Conservation (phyloP, 2,329 filamentous ascomycete genomes). For the Stylonectria norvegica region DNA sequence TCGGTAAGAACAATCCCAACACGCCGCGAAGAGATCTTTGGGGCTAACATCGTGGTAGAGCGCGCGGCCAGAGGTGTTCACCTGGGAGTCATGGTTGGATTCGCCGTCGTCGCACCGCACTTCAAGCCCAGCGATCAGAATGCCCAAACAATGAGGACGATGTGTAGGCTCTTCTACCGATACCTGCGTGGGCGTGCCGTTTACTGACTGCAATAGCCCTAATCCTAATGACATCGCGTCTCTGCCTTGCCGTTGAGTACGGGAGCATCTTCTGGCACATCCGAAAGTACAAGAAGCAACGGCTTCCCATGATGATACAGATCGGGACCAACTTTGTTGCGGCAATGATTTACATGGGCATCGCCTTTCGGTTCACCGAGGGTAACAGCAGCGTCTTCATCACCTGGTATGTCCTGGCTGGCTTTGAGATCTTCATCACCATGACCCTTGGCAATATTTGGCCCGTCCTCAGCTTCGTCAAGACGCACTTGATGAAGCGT, state of each 20-base stretch:
- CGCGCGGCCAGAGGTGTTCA: slow-evolving; percentile 56
- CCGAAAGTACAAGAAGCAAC: slow-evolving; percentile 37
- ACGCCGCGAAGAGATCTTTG: no score
- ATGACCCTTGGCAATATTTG: slow-evolving; percentile 53
- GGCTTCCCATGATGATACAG: slow-evolving; percentile 34
- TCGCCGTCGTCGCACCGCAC: slow-evolving; percentile 56
- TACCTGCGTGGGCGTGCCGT: no score
- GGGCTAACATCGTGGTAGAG: slow-evolving; percentile 31
- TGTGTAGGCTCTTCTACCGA: slow-evolving; percentile 32
- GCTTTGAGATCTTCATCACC: slow-evolving; percentile 49
- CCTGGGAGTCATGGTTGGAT: slow-evolving; percentile 62
- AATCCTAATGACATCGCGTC: slow-evolving; percentile 50
- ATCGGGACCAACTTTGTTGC: slow-evolving; percentile 34
- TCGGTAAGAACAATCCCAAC: slow-evolving; percentile 38
- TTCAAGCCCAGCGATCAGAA: slow-evolving; percentile 40
- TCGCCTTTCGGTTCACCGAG: slow-evolving; percentile 37
- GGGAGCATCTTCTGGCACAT: slow-evolving; percentile 43
- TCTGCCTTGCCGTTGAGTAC: slow-evolving; percentile 54
- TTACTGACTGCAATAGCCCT: slow-evolving; percentile 27
- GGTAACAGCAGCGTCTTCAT: slow-evolving; percentile 35
- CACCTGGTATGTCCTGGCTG: slow-evolving; percentile 53
- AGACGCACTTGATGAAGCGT: slow-evolving; percentile 61
- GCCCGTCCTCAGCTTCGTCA: slow-evolving; percentile 56
- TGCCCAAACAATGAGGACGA: slow-evolving; percentile 35
- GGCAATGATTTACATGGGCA: slow-evolving; percentile 39